Conservation (phyloP, 345 rosid genomes). For the Salix dunnii region DNA sequence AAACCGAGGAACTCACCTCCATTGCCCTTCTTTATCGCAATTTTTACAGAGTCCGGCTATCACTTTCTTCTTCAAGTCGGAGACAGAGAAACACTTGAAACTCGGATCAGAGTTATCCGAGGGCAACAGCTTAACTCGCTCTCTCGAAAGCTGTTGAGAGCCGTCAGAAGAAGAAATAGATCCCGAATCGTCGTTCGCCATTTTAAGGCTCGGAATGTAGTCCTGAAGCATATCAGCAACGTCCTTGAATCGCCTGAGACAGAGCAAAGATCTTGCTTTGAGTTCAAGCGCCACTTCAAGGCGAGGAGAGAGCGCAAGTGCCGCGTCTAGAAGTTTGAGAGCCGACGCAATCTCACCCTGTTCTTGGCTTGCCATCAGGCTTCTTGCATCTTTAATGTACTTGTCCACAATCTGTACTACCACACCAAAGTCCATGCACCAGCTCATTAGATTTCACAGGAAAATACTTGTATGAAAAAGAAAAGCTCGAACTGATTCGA, state of each 20-base stretch:
- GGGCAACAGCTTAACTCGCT: constrained; percentile 52
- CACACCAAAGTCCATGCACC: background rate
- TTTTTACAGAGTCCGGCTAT: constrained; percentile 76
- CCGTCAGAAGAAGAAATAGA: constrained; percentile 49
- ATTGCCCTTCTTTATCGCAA: constrained; percentile 75
- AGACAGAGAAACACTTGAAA: constrained; percentile 70
- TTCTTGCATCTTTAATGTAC: constrained; percentile 68
- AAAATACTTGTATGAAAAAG: background rate
- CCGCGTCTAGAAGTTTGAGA: constrained; percentile 69
- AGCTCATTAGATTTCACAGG: background rate
- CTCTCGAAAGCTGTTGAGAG: constrained; percentile 43
- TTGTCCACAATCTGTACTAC: constrained; percentile 59
- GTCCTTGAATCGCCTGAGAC: constrained; percentile 61
- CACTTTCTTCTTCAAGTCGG: constrained; percentile 86
- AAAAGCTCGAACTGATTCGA: background rate
- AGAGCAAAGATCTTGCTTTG: constrained; percentile 70
- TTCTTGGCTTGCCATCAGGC: constrained; percentile 62
- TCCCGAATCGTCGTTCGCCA: constrained; percentile 51
- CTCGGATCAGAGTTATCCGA: constrained; percentile 43
- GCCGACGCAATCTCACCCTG: constrained; percentile 58
- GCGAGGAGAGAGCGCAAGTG: constrained; percentile 69
- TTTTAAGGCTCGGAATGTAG: constrained; percentile 72
- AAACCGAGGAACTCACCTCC: constrained; percentile 63
- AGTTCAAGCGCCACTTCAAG: constrained; percentile 71
- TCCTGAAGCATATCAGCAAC: constrained; percentile 85